Base-by-base conservation (phyloP, 23 red algal genomes). In the Gracilaria vermiculophylla region DNA sequence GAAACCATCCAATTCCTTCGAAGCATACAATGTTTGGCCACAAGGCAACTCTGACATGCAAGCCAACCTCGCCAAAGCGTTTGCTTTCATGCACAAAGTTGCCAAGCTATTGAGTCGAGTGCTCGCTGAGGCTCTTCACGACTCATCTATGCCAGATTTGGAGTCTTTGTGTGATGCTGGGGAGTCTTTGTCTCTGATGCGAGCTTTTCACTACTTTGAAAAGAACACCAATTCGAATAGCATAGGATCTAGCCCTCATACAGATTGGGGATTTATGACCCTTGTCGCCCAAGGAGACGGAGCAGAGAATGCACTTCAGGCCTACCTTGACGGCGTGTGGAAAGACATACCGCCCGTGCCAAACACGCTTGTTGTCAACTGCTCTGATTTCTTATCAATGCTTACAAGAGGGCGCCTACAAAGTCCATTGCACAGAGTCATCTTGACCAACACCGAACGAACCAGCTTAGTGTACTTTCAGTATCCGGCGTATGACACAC, bases 231-330 rank as follows among this genome's bases (percentile, higher is more conserved):
- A 2, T 25, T 42, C 28, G 27, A 70, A 47, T 9, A 29, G 47
- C 8, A 77, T 52, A 4, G 85, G 85, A 29, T 79, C 72, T 15
- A 56, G 55, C 43, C 9, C 69, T 20, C 85, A 90, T 27, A 90
- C 85, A 14, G 85, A 90, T 65, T 90, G 85, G 85, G 85, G 85
- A 2, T 66, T 79, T 40, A 53, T 62, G 28, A 90, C 85, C 2
- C 33, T 90, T 24, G 65, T 90, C 7, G 72, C 72, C 6, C 85
- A 78, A 33, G 53, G 62, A 54, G 69, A 32, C 45, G 85, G 34
- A 54, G 53, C 55, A 28, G 62, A 62, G 14, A 53, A 23, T 29
- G 85, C 85, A 5, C 71, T 90, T 39, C 44, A 90, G 44, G 72
- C 53, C 1, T 47, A 44, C n/a, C 32, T 65, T 8, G 37, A 69